These are phyloP conservation scores for Cafeteria roenbergensis DNA, from an alignment of 108 stramenopile species.

Conservation along the genomic window DNA sequence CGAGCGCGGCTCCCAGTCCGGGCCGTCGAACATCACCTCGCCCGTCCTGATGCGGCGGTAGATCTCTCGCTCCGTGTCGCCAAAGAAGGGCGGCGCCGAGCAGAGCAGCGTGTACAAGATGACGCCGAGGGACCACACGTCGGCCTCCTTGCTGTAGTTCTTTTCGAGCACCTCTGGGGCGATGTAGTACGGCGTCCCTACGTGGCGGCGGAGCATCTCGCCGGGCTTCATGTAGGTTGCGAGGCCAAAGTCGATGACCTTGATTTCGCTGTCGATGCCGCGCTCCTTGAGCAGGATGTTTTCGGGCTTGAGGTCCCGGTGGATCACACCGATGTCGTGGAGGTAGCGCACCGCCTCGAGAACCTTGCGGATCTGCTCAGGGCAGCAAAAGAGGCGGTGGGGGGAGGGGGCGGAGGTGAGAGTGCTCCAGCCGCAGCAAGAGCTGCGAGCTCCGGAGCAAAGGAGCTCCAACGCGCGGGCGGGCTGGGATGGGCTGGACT, in stretches of 20 bases:
- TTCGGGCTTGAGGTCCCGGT: conserved; percentile 79
- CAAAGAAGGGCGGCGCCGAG: conserved; percentile 44
- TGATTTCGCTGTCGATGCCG: conserved; percentile 42
- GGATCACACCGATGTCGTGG: conserved; percentile 60
- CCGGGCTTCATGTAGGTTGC: conserved; percentile 27
- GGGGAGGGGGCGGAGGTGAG: conserved; percentile 6
- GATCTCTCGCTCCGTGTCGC: conserved; percentile 32
- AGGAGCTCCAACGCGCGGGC: too few relatives aligned
- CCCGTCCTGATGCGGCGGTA: conserved; percentile 18
- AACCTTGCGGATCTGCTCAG: conserved; percentile 42
- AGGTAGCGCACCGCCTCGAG: conserved; percentile 60
- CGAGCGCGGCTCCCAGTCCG: conserved; percentile 20
- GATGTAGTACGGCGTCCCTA: conserved; percentile 44
- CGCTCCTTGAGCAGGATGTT: conserved; percentile 66
- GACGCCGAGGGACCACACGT: conserved; percentile 53
- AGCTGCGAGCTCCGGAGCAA: conserved; percentile 21
- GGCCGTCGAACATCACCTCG: conserved; percentile 6
- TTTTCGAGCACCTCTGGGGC: conserved; percentile 49
- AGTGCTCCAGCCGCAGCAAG: conserved; percentile 28
- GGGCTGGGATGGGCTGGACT: too few relatives aligned
- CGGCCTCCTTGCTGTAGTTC: conserved; percentile 34
- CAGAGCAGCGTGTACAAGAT: conserved; percentile 49
- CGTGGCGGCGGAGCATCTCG: conserved; percentile 19
- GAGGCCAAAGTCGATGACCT: conserved; percentile 80
- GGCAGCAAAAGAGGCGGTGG: background rate